Percentiles rank a stretch among this genome's conserved stretches.
phyloP scores from a whole-genome alignment of 2,329 filamentous ascomycete species.

The Allantophomopsis lycopodina region DNA sequence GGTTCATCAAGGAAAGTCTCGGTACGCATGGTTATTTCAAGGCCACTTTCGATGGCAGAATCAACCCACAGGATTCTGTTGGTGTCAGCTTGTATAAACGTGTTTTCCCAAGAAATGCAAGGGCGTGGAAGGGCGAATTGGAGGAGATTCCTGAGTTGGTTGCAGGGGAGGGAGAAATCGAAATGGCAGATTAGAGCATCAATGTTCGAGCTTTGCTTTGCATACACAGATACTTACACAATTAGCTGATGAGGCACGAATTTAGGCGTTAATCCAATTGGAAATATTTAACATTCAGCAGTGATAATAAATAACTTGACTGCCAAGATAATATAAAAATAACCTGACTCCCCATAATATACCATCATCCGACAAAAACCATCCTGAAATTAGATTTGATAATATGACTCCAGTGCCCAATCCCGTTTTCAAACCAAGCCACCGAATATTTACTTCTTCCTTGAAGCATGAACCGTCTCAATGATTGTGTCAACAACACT shows the following conservation, averaged over 20 bases:
- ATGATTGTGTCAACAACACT: slow-evolving; percentile 86
- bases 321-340: too few relatives aligned
- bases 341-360: too few relatives aligned
- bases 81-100: slow-evolving; percentile 83
- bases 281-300: too few relatives aligned
- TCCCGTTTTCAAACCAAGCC: neutral
- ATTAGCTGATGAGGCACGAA: too few relatives aligned
- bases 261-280: too few relatives aligned
- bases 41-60: slow-evolving; percentile 89
- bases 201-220: too few relatives aligned
- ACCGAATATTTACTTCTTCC: slow-evolving; percentile 10
- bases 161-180: slow-evolving; percentile 13
- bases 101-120: slow-evolving; percentile 63
- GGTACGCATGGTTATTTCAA: slow-evolving; percentile 99
- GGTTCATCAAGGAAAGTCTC: slow-evolving; percentile 85
- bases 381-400: neutral
- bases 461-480: slow-evolving; percentile 38
- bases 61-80: slow-evolving; percentile 90
- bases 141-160: slow-evolving; percentile 8
- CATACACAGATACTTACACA: too few relatives aligned
- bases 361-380: too few relatives aligned
- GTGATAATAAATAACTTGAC: too few relatives aligned
- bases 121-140: slow-evolving; percentile 13
- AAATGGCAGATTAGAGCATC: slow-evolving; percentile 3
- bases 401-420: neutral